Percentiles rank a stretch among this genome's conserved stretches.
These are phyloP conservation scores for Tulasnella calospora DNA, from an alignment of 768 basidiomycete genomes.

Conservation along the genomic window DNA sequence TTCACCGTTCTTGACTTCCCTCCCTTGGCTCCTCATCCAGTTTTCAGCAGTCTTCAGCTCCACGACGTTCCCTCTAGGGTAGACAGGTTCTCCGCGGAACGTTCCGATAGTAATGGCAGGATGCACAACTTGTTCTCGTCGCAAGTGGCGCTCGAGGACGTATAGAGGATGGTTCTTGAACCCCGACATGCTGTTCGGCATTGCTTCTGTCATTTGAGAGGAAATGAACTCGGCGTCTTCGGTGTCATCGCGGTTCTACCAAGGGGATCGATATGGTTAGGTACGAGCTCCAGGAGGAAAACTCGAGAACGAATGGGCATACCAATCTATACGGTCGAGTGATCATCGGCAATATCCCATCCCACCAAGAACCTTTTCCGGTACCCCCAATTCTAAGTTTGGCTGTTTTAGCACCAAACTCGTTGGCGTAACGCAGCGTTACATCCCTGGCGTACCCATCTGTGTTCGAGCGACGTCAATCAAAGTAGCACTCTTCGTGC, in stretches of 20 bases:
- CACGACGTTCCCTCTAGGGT: constrained; percentile 77
- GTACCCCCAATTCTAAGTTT: constrained; percentile 66
- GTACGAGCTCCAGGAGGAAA: background rate
- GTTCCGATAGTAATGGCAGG: constrained; percentile 79
- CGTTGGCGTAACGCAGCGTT: constrained; percentile 79
- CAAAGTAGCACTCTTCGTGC: background rate
- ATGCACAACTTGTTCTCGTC: constrained; percentile 78
- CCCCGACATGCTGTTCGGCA: constrained; percentile 84
- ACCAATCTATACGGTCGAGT: constrained; percentile 80
- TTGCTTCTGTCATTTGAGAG: constrained; percentile 77
- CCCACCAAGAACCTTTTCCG: constrained; percentile 82
- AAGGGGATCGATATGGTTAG: background rate
- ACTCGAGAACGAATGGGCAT: constrained; percentile 32
- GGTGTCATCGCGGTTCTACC: constrained; percentile 81
- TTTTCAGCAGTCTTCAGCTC: constrained; percentile 85
- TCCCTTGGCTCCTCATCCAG: constrained; percentile 81
- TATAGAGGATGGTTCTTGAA: constrained; percentile 98
- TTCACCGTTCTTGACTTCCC: constrained; percentile 61
- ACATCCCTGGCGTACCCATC: constrained; percentile 90
- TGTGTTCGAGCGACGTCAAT: constrained; percentile 26
- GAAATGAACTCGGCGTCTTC: constrained; percentile 85
- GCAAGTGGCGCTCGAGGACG: constrained; percentile 79
- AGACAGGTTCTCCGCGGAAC: constrained; percentile 91
- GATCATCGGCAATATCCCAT: constrained; percentile 55
- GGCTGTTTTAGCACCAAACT: constrained; percentile 73